Evolutionary conservation across 1,284 basidiomycete species (phyloP), one percentile per base, ranked within the genome.

Genomic region (Ustilago tritici): DNA sequence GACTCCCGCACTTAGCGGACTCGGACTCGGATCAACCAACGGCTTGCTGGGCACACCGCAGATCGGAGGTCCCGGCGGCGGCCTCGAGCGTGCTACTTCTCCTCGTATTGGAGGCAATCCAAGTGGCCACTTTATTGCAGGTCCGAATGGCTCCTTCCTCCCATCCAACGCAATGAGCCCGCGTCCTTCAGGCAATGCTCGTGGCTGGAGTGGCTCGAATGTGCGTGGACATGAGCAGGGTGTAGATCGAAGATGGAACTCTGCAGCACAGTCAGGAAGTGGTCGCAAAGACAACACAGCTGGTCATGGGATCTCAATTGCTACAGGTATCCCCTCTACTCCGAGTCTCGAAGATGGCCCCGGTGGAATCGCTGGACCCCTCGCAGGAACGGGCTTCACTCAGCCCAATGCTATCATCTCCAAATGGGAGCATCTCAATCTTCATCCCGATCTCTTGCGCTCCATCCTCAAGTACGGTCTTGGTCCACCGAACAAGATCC

Each of bases 401-500:
- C 92, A 92, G 14, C 88, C 95, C 72, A 94, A 93, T 34, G 91
- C 78, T n/a, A 89, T 93, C 69, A 91, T 97, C 38, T 93, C 94
- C 56, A 98, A 98, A 87, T 99, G 95, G 95, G 96, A 98, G 78
- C 94, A 97, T 83, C 87, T 98, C 58, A 90, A 92, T 61, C 89
- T 99, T 52, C 91, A 93, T 34, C 91, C 93, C 38, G 95, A 98
- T 76, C 88, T 99, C 34, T 89, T 97, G 79, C 90, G 94, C 59
- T 95, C 94, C 14, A 90, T 99, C 70, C 92, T 90, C 76, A 95
- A 95, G 87, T 98, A 98, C 85, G 96, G 95, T 93, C 95, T 84
- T 86, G 96, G 96, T 0, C 96, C 96, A 5, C 96, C 96, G 6
- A 98, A 98, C 88, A 99, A 98, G 89, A 97, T 98, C 74, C 96